A percentile compares a stretch with the other conserved stretches of the same genome.
phyloP scores from a whole-genome alignment of 2,329 filamentous ascomycete species.

The Beauveria asiatica region DNA sequence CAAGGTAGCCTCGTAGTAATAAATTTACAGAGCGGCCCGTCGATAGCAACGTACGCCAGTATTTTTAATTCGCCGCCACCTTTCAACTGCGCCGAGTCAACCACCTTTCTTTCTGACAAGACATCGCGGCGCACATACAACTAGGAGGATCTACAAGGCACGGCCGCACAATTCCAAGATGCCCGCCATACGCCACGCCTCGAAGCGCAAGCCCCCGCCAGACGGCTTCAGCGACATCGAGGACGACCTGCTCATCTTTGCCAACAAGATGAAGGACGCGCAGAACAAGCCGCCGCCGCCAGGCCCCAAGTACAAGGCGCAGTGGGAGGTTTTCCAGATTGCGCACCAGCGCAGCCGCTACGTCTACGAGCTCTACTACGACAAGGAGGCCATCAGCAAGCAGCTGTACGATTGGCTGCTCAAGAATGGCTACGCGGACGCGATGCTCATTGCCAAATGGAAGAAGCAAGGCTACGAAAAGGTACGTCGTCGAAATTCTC shows the following conservation, averaged over 20 bases:
- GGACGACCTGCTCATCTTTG: constrained; percentile 75
- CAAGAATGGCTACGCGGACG: constrained; percentile 94
- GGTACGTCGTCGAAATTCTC: constrained; percentile 37
- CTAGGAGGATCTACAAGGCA: neutral
- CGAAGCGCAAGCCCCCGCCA: constrained; percentile 73
- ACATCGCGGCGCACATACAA: neutral
- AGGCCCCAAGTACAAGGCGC: constrained; percentile 76
- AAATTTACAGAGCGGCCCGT: neutral
- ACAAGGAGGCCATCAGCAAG: constrained; percentile 91
- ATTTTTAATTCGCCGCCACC: neutral
- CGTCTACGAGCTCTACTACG: constrained; percentile 96
- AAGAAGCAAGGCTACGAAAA: constrained; percentile 99
- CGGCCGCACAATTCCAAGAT: constrained; percentile 34
- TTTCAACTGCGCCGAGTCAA: neutral
- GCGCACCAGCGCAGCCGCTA: constrained; percentile 86
- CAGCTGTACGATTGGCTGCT: constrained; percentile 90
- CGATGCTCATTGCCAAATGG: constrained; percentile 97
- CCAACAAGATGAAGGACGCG: constrained; percentile 90
- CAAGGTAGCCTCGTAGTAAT: neutral
- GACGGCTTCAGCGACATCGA: constrained; percentile 85
- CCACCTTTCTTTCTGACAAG: neutral
- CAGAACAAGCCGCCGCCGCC: constrained; percentile 80
- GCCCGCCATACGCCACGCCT: constrained; percentile 68
- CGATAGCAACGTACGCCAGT: neutral
- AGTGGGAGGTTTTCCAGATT: constrained; percentile 98